Conservation (phyloP, 2,329 filamentous ascomycete genomes). For the Biscogniauxia marginata region DNA sequence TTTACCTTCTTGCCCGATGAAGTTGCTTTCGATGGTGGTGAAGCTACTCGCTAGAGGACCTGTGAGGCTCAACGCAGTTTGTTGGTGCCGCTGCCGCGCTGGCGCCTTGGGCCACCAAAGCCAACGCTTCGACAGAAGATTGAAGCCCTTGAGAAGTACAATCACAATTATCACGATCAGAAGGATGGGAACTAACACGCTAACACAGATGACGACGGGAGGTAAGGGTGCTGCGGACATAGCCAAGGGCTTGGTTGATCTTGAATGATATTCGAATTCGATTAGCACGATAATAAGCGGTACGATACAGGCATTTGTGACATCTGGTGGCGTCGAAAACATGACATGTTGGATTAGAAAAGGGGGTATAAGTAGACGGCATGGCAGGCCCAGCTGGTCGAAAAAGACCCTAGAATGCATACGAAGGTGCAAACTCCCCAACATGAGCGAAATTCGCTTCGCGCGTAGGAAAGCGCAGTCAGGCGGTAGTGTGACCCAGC, state of each 20-base stretch:
- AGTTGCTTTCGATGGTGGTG: constrained; percentile 25
- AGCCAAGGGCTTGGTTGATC: constrained; percentile 16
- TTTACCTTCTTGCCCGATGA: constrained; percentile 21
- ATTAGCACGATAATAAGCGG: constrained; percentile 9
- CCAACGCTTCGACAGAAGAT: constrained; percentile 17
- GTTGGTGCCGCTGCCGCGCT: not conserved
- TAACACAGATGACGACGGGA: constrained; percentile 23
- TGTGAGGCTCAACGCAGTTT: not conserved
- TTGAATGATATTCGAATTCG: constrained; percentile 13
- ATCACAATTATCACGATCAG: constrained; percentile 37
- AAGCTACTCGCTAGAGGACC: constrained; percentile 13
- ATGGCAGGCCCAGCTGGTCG: not conserved
- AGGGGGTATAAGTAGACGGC: constrained; percentile 7
- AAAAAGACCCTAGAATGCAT: not conserved
- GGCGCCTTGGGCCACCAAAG: constrained; percentile 5
- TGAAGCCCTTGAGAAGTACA: constrained; percentile 28
- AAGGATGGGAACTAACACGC: constrained; percentile 32
- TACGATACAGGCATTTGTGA: constrained; percentile 18
- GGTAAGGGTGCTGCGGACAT: constrained; percentile 22
- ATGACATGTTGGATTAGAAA: not conserved
- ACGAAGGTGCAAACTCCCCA: constrained; percentile 1
- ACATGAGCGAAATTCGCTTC: not conserved
- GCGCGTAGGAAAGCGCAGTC: constrained; percentile 6
- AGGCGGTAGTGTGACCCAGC: constrained; percentile 34
- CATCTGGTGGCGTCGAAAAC: constrained; percentile 10